Conservation (phyloP, 495 filamentous ascomycete species). For the Glutinoglossum americanum region DNA sequence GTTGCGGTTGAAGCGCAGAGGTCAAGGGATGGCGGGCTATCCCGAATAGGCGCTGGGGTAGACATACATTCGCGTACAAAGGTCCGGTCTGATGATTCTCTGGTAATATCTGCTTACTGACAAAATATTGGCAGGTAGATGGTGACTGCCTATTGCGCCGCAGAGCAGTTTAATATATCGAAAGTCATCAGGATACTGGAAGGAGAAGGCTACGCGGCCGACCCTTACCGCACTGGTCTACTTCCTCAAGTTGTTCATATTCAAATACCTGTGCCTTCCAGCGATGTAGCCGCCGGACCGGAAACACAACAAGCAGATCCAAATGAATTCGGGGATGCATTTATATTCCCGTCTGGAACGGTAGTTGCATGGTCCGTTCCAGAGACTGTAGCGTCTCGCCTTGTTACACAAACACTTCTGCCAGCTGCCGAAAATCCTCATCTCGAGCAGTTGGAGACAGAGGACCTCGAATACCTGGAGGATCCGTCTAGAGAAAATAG, state of each 20-base stretch:
- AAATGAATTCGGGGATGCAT: slow-evolving; percentile 61
- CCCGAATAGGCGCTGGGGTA: neutral
- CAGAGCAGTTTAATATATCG: slow-evolving; percentile 68
- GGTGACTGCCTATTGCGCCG: slow-evolving; percentile 65
- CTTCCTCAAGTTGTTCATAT: slow-evolving; percentile 48
- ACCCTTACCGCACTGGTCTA: slow-evolving; percentile 37
- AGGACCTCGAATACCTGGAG: slow-evolving; percentile 73
- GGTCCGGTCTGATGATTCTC: neutral
- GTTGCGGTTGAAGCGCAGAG: slow-evolving; percentile 7
- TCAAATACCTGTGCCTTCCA: slow-evolving; percentile 25
- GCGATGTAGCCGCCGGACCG: slow-evolving; percentile 10
- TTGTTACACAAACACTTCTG: slow-evolving; percentile 52
- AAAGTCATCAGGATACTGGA: slow-evolving; percentile 46
- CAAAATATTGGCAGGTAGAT: slow-evolving; percentile 17
- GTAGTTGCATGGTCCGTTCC: slow-evolving; percentile 78
- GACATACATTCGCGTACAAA: neutral
- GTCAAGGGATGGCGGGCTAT: slow-evolving; percentile 4
- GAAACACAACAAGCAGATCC: slow-evolving; percentile 15
- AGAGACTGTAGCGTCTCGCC: slow-evolving; percentile 39
- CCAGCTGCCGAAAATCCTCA: slow-evolving; percentile 60
- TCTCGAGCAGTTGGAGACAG: slow-evolving; percentile 48
- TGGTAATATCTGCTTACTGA: neutral
- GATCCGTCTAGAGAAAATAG: slow-evolving; percentile 56
- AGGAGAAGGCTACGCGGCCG: slow-evolving; percentile 42
- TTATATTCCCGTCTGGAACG: slow-evolving; percentile 95